These are phyloP conservation scores for Spatholobus suberectus DNA, from an alignment of 306 rosid species.

Conservation along the genomic window DNA sequence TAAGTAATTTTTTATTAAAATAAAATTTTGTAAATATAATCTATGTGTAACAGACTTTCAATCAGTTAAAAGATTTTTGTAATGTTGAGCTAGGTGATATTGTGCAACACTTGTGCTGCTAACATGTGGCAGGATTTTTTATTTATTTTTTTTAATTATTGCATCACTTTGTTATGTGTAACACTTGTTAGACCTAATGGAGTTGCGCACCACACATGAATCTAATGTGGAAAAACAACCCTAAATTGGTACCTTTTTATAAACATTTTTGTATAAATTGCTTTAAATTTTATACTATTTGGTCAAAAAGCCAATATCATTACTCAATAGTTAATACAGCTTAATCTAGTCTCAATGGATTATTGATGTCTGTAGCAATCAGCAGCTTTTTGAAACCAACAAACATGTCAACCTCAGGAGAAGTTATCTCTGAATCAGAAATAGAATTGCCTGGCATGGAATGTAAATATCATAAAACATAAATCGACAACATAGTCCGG, in stretches of 20 bases:
- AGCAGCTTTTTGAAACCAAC: constrained; percentile 9
- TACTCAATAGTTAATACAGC: not conserved
- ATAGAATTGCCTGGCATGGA: not conserved
- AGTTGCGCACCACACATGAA: not conserved
- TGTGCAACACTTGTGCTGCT: not conserved
- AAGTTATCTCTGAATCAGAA: not conserved
- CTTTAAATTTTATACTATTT: not conserved
- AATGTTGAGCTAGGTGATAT: not conserved
- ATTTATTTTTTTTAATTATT: not conserved
- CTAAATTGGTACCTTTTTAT: not conserved
- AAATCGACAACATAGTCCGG: not conserved
- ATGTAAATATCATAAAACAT: not conserved
- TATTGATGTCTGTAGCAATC: not conserved
- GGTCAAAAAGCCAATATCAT: not conserved
- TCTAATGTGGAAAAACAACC: not conserved
- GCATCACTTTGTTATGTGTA: not conserved
- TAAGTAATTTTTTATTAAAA: no score
- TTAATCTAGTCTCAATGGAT: not conserved
- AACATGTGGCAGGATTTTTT: not conserved
- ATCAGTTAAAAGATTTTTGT: no score
- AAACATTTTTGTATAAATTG: not conserved
- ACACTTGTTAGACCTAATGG: not conserved
- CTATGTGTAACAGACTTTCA: no score
- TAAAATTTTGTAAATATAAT: no score
- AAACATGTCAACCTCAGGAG: not conserved